Base-by-base conservation (phyloP, 2,329 filamentous ascomycete species). In the Pestalotiopsis sp. region DNA sequence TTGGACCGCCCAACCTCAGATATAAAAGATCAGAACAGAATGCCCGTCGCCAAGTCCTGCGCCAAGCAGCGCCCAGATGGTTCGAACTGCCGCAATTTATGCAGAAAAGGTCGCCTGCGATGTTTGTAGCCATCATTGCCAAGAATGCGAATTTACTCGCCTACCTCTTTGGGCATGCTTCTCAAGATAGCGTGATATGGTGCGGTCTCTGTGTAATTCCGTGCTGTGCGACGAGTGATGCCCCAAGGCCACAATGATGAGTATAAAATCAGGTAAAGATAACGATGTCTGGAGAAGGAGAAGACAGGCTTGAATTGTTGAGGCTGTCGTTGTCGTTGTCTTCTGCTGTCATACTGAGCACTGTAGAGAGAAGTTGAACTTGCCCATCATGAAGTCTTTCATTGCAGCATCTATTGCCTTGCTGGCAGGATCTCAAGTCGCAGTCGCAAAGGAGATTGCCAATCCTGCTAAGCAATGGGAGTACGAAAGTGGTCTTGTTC, bases 401-500 rank as follows among this genome's bases (percentile, higher is more conserved):
- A 38, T n/a, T 9, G 25, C 31, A 25, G 23, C 17, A 66, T 36
- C 12, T 20, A 6, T 67, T 67, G 65, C 65, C 49, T 17, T 67
- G 31, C 27, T 67, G 56, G 31, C 65, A 23, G 65, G 27, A 36
- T 67, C 36, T 52, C 65, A 61, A 14, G 20, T 67, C 13, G 65
- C 65, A 13, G 23, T 36, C 23, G 65, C 65, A 14, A 67, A 67
- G 56, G 65, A 67, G 38, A 67, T 67, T 17, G 52, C 57, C 13
- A 67, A 67, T 31, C 65, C 65, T 39, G 65, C 65, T 56, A 67
- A 41, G 56, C 52, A 67, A 45, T 23, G 25, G 56, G n/a, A 39
- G 27, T 69, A 69, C 61, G 66, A 67, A 13, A 69, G 68, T 23
- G 68, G 68, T n/a, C 45, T 61, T 17, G 66, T 69, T 36, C 68